Evolutionary conservation across 169 alveolate genomes (phyloP).

Genomic region (Plasmodium yoelii): DNA sequence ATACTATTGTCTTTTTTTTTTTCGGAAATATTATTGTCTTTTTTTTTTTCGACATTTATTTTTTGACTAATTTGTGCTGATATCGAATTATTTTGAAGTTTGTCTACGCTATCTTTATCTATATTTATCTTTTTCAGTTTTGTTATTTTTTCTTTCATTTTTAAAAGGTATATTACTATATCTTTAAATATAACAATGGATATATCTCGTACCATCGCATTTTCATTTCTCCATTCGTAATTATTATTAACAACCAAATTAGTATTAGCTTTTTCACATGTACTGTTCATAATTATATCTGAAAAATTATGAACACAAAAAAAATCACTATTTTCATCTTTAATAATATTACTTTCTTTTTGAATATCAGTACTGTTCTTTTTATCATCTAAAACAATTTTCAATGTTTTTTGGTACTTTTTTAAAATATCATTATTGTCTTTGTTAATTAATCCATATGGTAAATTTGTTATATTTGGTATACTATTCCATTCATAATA

Average conservation of each 20-base stretch:
- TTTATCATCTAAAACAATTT: neutral
- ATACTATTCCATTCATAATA: conserved; percentile 68
- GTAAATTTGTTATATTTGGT: conserved; percentile 33
- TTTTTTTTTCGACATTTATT: neutral
- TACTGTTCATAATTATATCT: neutral
- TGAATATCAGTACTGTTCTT: neutral
- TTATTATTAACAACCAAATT: neutral
- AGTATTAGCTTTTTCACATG: neutral
- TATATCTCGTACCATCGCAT: neutral
- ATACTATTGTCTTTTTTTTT: no score
- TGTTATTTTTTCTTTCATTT: conserved; percentile 2
- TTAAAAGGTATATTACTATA: conserved; percentile 30
- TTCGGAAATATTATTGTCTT: no score
- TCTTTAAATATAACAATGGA: conserved; percentile 37
- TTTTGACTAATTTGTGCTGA: neutral
- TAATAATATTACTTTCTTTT: neutral
- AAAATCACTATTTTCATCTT: neutral
- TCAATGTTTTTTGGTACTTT: neutral
- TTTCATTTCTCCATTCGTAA: neutral
- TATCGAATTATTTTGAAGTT: neutral
- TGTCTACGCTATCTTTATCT: neutral
- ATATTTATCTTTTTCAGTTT: neutral
- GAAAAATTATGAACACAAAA: neutral
- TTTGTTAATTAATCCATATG: conserved; percentile 73
- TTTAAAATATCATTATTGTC: conserved; percentile 14